Evolutionary conservation across 2,329 filamentous ascomycete genomes (phyloP).

Genomic region (Gliomastix tumulicola): DNA sequence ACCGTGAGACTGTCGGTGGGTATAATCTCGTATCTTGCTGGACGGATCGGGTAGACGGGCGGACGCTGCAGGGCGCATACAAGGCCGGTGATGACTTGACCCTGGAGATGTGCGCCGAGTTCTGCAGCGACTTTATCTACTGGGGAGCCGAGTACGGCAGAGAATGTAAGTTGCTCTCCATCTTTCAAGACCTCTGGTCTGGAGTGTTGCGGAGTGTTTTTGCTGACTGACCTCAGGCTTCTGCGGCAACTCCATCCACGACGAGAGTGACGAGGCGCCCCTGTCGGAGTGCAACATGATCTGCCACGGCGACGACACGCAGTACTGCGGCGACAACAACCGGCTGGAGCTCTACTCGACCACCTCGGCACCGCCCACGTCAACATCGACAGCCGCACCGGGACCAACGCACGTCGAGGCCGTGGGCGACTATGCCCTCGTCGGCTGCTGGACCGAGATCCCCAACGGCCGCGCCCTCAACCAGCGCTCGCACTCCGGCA

Average conservation of each 20-base stretch:
- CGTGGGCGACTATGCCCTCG: slow-evolving; percentile 19
- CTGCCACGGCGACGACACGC: slow-evolving; percentile 30
- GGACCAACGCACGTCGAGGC: slow-evolving; percentile 13
- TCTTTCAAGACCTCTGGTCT: too few relatives aligned
- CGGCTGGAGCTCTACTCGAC: slow-evolving; percentile 36
- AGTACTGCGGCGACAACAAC: slow-evolving; percentile 34
- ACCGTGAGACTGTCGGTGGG: slow-evolving; percentile 30
- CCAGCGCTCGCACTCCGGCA: slow-evolving; percentile 12
- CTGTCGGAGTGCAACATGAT: slow-evolving; percentile 26
- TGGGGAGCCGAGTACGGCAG: slow-evolving; percentile 45
- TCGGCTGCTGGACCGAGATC: slow-evolving; percentile 34
- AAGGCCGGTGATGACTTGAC: slow-evolving; percentile 43
- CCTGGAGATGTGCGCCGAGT: slow-evolving; percentile 35
- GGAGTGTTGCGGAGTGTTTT: not conserved
- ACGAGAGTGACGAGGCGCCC: slow-evolving; percentile 16
- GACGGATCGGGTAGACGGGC: slow-evolving; percentile 33
- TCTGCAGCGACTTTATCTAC: slow-evolving; percentile 37
- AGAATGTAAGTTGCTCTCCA: slow-evolving; percentile 29
- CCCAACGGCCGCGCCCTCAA: slow-evolving; percentile 23
- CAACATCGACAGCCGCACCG: slow-evolving; percentile 15
- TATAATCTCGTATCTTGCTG: slow-evolving; percentile 40
- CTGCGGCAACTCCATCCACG: slow-evolving; percentile 35
- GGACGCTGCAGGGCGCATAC: slow-evolving; percentile 32
- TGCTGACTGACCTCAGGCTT: slow-evolving; percentile 27
- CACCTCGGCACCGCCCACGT: slow-evolving; percentile 22